phyloP scores from a whole-genome alignment of 139 green algal species.

The Prasinococcaceae sp. region DNA sequence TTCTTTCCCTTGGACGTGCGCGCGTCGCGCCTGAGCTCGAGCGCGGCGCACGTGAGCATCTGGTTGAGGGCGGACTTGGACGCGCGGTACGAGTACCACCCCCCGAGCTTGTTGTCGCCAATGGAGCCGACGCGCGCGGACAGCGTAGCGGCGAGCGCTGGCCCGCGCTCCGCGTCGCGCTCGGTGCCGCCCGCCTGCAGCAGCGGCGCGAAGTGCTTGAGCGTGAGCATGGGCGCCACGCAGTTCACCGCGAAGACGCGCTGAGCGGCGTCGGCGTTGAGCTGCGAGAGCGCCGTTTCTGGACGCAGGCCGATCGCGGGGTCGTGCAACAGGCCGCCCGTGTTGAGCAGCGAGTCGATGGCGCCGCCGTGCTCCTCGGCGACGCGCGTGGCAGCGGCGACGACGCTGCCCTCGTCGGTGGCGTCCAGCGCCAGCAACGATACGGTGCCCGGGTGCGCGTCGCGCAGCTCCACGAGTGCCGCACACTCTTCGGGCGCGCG shows the following conservation, averaged over 20 bases:
- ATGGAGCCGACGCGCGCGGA: constrained; percentile 58
- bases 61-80: constrained; percentile 68
- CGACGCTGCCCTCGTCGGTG: constrained; percentile 36
- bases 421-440: constrained; percentile 41
- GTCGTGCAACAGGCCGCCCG: constrained; percentile 48
- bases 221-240: constrained; percentile 48
- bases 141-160: constrained; percentile 54
- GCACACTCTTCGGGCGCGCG: constrained; percentile 29
- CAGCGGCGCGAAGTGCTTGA: constrained; percentile 26
- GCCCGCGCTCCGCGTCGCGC: constrained; percentile 17
- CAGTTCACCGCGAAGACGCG: constrained; percentile 46
- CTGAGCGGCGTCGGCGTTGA: constrained; percentile 32
- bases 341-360: constrained; percentile 60
- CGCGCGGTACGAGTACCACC: constrained; percentile 66
- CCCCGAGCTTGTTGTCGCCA: constrained; percentile 50
- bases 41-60: background rate
- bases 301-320: constrained; percentile 13
- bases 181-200: constrained; percentile 9
- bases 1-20: constrained; percentile 19
- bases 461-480: constrained; percentile 24
- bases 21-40: background rate
- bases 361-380: constrained; percentile 13
- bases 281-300: constrained; percentile 46
- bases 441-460: constrained; percentile 22
- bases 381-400: constrained; percentile 24